These are phyloP conservation scores for Priceomyces castillae DNA, from an alignment of 805 yeast species.

Conservation along the genomic window DNA sequence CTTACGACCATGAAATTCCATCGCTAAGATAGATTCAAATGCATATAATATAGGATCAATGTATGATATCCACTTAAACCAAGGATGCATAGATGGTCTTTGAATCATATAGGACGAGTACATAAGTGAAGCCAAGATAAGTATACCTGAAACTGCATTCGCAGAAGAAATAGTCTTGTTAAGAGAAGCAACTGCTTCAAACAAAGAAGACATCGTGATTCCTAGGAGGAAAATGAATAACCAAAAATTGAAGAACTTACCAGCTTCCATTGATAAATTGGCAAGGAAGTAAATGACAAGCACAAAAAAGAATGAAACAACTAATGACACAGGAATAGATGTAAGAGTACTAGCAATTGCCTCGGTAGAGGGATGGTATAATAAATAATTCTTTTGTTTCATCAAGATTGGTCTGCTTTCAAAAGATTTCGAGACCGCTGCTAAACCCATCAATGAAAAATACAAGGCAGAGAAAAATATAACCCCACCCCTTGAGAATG, in stretches of 20 bases:
- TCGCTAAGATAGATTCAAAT: conserved; percentile 27
- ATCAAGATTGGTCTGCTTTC: conserved; percentile 23
- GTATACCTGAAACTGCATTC: conserved; percentile 52
- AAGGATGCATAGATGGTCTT: conserved; percentile 32
- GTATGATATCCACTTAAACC: conserved; percentile 40
- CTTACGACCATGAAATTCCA: conserved; percentile 30
- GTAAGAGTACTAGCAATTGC: conserved; percentile 23
- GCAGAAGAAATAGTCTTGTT: conserved; percentile 55
- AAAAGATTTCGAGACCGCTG: conserved; percentile 37
- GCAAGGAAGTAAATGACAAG: conserved; percentile 27
- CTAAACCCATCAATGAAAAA: conserved; percentile 47
- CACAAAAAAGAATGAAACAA: conserved; percentile 20
- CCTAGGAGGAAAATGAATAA: conserved; percentile 46
- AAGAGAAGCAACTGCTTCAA: conserved; percentile 52
- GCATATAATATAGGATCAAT: conserved; percentile 29
- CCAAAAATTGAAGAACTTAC: conserved; percentile 51
- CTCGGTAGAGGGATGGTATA: conserved; percentile 29
- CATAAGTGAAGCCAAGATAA: conserved; percentile 31
- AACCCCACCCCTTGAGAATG: conserved; percentile 64
- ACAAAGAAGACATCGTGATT: conserved; percentile 52
- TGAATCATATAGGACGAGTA: conserved; percentile 31
- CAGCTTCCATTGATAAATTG: conserved; percentile 48
- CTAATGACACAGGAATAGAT: conserved; percentile 20
- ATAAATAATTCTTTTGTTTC: conserved; percentile 27
- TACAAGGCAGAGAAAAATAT: conserved; percentile 59